Base-by-base conservation (phyloP, 2,329 filamentous ascomycete genomes). In the Colletotrichum sansevieriae region DNA sequence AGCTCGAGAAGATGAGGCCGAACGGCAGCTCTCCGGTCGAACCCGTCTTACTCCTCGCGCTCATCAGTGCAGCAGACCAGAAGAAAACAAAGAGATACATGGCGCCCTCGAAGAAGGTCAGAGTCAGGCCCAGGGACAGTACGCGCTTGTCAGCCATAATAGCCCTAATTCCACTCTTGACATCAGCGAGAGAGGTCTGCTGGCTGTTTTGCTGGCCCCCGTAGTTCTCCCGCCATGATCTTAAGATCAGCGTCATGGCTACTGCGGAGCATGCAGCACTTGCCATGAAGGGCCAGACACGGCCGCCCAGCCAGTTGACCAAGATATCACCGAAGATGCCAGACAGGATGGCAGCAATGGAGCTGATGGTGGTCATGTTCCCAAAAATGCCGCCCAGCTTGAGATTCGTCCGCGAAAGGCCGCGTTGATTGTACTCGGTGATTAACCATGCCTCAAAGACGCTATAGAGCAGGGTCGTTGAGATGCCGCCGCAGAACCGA, bases 41-140 rank as follows among this genome's bases (percentile, higher is more conserved):
- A 22, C 73, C 76, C 4, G 72, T 51, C 2, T 74, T 71, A 15
- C 74, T 72, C 46, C 80, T 79, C 11, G 81, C 78, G 13, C 79
- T 78, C 68, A 80, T 84, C n/a, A 90, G 77, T 3, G 86, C 83
- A 1, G 86, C 84, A 0, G 86, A 85, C 84, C 87, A 89, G 78
- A 88, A 89, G 76, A 89, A 90, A 65, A 90, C 85, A 73, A 89
- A 89, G 11, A 90, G 80, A 73, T 89, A 90, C 80, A 90, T 87
- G 33, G 85, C 83, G 20, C 87, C 87, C 76, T 90, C 88, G 72
- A 90, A 89, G 74, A 88, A 83, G 66, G 83, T 87, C 4, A 85
- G 85, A 3, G 83, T 81, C 47, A 89, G 75, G 2, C 80, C 82
- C 4, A 90, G 78, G 2, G 84, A 80, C 18, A 87, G 74, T 59